phyloP scores from a whole-genome alignment of 2,329 filamentous ascomycete species.

The Fusarium bulbicola region DNA sequence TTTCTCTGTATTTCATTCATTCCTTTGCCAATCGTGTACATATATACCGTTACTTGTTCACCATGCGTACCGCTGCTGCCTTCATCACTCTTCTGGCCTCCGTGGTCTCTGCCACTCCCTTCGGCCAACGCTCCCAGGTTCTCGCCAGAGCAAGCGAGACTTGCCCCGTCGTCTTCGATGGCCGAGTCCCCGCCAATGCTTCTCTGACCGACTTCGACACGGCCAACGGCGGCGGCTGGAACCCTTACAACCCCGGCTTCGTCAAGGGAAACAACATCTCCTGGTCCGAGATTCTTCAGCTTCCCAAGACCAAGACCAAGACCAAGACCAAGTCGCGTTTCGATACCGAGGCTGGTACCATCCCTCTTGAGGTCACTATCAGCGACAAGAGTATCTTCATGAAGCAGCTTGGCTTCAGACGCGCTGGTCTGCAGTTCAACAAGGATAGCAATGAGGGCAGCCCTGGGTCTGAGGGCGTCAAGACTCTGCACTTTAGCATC shows the following conservation, averaged over 20 bases:
- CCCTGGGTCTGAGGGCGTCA: constrained; percentile 60
- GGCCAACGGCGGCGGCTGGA: constrained; percentile 45
- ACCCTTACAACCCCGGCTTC: constrained; percentile 60
- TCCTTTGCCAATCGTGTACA: constrained; percentile 4
- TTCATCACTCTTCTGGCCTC: constrained; percentile 29
- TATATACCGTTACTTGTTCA: not conserved
- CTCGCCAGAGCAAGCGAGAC: constrained; percentile 7
- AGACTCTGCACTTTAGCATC: constrained; percentile 70
- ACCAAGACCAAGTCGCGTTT: constrained; percentile 48
- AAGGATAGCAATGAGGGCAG: constrained; percentile 56
- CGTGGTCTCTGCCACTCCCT: constrained; percentile 28
- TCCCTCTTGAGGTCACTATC: constrained; percentile 64
- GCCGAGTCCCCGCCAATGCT: constrained; percentile 53
- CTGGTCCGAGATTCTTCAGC: constrained; percentile 60
- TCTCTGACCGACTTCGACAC: constrained; percentile 53
- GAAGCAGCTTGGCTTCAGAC: constrained; percentile 68
- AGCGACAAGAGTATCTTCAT: constrained; percentile 68
- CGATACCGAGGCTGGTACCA: constrained; percentile 50
- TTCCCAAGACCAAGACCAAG: constrained; percentile 47
- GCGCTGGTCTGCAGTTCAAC: constrained; percentile 50
- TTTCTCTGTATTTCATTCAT: constrained; percentile 12
- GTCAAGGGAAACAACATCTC: constrained; percentile 63
- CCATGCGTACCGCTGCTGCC: constrained; percentile 28
- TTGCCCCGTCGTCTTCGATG: constrained; percentile 55
- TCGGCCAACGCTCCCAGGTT: not conserved